Evolutionary conservation across 306 rosid species (phyloP), one percentile per base, ranked within the genome.

Genomic region (Vigna unguiculata): DNA sequence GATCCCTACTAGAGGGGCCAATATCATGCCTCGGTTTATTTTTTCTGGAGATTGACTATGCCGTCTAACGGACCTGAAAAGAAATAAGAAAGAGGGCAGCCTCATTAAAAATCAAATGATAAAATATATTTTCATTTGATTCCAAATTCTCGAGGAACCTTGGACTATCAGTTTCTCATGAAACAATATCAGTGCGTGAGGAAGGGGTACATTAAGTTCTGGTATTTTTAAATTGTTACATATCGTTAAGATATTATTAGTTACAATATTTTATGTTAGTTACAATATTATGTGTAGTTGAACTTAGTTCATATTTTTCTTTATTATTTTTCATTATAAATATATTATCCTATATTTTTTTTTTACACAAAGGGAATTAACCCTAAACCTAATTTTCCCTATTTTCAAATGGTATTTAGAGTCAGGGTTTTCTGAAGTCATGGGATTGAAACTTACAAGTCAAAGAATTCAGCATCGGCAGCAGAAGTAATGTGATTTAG

Each of bases 1-100:
- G 72, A 92, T 95, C 36, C 99, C 97, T 0, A 89, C 87, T 22
- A 95, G 88, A 77, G 99, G 99, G 68, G 96, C 98, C 88, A 95
- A 78, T 72, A 95, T 86, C 99, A 95, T 92, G 88, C 97, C 93
- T 64, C 93, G 84, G 72, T 89, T 92, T 74, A 90, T 91, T 86
- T 90, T 95, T 82, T 91, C 99, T 51, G 89, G 71, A 71, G 93
- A 82, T 74, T 90, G 97, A 67, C 89, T 86, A 69, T 88, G 88
- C 66, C 99, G 83, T 80, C 97, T 92, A 63, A 89, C 85, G 8
- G 93, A 86, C 90, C 99, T 92, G 91, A 78, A 72, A 74, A 22
- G 7, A 14, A 34, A 24, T 36, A 53, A 25, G 25, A 55, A 20
- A 59, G 34, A 32, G 72, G 68, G 65, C 14, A 52, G n/a, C 41